Conservation (phyloP, 192 early-diverging fungal species). For the Backusella morwellensis region DNA sequence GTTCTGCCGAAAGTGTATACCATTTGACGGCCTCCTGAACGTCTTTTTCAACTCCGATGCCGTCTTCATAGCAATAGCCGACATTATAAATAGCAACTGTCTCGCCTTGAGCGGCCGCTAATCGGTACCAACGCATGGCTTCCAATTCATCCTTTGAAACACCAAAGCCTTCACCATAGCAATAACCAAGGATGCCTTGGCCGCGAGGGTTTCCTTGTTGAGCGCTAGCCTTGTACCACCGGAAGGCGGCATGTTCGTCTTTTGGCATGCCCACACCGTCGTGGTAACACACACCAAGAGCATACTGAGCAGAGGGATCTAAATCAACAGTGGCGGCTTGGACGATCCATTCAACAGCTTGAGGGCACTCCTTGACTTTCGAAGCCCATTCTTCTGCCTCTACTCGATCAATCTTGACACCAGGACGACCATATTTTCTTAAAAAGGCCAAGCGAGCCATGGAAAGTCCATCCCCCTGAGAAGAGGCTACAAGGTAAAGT, state of each 20-base stretch:
- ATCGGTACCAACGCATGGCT: constrained; percentile 62
- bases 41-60: constrained; percentile 55
- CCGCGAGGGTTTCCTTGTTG: constrained; percentile 61
- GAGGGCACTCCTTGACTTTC: constrained; percentile 8
- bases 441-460: constrained; percentile 71
- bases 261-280: constrained; percentile 72
- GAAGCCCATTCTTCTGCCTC: constrained; percentile 78
- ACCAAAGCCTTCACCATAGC: constrained; percentile 75
- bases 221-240: constrained; percentile 64
- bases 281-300: constrained; percentile 76
- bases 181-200: constrained; percentile 70
- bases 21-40: constrained; percentile 55
- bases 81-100: constrained; percentile 54
- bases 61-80: constrained; percentile 58
- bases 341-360: constrained; percentile 65
- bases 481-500: constrained; percentile 65
- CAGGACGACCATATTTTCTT: constrained; percentile 76
- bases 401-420: constrained; percentile 72
- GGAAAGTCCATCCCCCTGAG: constrained; percentile 61
- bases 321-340: constrained; percentile 55
- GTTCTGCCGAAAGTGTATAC: constrained; percentile 60
- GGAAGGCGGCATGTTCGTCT: constrained; percentile 61
- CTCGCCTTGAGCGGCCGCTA: constrained; percentile 53
- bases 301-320: constrained; percentile 54
- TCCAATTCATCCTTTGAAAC: constrained; percentile 58